Evolutionary conservation across 345 rosid species (phyloP).

Genomic region (Eucalyptus grandis): DNA sequence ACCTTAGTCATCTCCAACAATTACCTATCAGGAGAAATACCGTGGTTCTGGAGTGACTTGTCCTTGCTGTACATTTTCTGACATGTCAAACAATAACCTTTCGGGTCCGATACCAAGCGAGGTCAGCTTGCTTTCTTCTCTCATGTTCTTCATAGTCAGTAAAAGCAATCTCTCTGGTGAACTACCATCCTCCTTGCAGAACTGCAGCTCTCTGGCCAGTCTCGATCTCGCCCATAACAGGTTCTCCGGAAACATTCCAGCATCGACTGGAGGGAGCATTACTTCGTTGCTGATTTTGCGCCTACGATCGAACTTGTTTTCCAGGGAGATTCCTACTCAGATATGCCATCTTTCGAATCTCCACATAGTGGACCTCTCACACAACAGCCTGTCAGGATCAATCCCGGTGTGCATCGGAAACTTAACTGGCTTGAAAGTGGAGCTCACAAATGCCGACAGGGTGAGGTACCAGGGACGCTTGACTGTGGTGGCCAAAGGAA

Average conservation of each 20-base stretch:
- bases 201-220: background rate
- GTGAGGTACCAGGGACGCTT: background rate
- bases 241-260: background rate
- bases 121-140: background rate
- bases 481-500: background rate
- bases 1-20: background rate
- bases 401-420: background rate
- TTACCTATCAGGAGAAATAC: background rate
- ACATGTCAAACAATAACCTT: background rate
- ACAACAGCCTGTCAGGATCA: background rate
- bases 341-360: background rate
- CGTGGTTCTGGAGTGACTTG: background rate
- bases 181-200: background rate
- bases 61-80: background rate
- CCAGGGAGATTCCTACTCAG: background rate
- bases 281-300: background rate
- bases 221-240: background rate
- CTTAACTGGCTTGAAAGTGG: background rate
- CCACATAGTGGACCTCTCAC: background rate
- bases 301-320: background rate
- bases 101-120: conserved; percentile 3
- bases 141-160: background rate
- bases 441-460: background rate
- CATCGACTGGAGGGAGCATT: background rate
- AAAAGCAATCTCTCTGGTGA: background rate